phyloP scores from a whole-genome alignment of 225 moss, liverwort and hornwort genomes.

The Pleurozium schreberi region DNA sequence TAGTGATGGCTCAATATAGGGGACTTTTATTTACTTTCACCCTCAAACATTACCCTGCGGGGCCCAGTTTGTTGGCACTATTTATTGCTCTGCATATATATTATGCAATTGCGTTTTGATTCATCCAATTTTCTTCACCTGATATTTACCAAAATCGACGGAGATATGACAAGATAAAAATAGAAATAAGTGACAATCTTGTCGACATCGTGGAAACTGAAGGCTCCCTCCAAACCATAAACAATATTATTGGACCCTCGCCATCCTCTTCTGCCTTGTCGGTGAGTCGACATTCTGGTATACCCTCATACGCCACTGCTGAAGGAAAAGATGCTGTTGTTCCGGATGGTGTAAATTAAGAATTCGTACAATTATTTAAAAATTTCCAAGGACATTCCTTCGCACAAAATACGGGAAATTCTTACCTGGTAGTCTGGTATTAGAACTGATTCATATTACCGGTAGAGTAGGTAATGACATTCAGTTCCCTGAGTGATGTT shows the following conservation, averaged over 20 bases:
- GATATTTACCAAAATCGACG: background rate
- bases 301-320: background rate
- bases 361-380: background rate
- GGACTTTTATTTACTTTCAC: no score
- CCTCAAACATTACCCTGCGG: no score
- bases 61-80: no score
- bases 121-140: background rate
- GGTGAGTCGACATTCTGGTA: slow-evolving; percentile 11
- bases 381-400: background rate
- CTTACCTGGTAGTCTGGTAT: background rate
- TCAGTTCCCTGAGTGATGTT: background rate
- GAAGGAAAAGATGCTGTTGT: slow-evolving; percentile 8
- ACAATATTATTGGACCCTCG: background rate
- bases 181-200: background rate
- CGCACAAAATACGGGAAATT: background rate
- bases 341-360: background rate
- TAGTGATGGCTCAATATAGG: no score
- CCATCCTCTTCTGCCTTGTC: slow-evolving; percentile 7
- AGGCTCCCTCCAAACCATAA: background rate
- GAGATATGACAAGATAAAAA: background rate
- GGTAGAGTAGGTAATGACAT: background rate
- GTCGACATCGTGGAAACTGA: background rate
- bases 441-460: background rate
- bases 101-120: background rate
- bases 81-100: no score